These are phyloP conservation scores for Coprinopsis cinerea DNA, from an alignment of 768 basidiomycete species.

Conservation along the genomic window DNA sequence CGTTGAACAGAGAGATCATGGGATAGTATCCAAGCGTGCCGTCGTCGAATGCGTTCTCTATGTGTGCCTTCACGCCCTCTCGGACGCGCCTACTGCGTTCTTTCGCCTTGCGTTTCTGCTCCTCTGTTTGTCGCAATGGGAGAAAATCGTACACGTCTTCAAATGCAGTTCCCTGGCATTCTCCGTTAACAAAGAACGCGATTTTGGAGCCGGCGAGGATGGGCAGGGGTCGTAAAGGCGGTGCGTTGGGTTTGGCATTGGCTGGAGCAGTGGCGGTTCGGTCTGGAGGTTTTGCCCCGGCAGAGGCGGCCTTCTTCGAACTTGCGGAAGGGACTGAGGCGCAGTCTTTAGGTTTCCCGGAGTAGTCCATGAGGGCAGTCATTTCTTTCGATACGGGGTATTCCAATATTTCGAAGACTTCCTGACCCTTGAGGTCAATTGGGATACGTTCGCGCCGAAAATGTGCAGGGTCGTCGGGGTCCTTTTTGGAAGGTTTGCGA, in stretches of 20 bases:
- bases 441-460: conserved; percentile 86
- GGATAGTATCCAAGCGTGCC: conserved; percentile 95
- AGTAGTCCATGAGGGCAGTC: conserved; percentile 78
- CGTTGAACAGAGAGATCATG: conserved; percentile 89
- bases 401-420: conserved; percentile 92
- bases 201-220: conserved; percentile 66
- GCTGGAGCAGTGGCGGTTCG: conserved; percentile 28
- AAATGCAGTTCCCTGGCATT: conserved; percentile 78
- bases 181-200: conserved; percentile 90
- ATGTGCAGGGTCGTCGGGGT: conserved; percentile 75
- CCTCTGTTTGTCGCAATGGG: conserved; percentile 59
- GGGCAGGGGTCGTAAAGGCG: conserved; percentile 60
- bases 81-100: conserved; percentile 54
- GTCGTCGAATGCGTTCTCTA: conserved; percentile 87
- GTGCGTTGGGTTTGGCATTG: conserved; percentile 33
- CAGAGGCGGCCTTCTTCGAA: conserved; percentile 52
- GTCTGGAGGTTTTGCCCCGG: conserved; percentile 63
- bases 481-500: conserved; percentile 50
- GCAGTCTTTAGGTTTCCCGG: conserved; percentile 50
- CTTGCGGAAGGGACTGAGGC: conserved; percentile 50
- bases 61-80: conserved; percentile 66
- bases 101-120: conserved; percentile 56
- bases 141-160: conserved; percentile 86
- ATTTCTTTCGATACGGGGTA: conserved; percentile 90
- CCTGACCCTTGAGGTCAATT: conserved; percentile 94